phyloP scores from a whole-genome alignment of 257 asterid genomes.

The Nyctanthes arbortristis region DNA sequence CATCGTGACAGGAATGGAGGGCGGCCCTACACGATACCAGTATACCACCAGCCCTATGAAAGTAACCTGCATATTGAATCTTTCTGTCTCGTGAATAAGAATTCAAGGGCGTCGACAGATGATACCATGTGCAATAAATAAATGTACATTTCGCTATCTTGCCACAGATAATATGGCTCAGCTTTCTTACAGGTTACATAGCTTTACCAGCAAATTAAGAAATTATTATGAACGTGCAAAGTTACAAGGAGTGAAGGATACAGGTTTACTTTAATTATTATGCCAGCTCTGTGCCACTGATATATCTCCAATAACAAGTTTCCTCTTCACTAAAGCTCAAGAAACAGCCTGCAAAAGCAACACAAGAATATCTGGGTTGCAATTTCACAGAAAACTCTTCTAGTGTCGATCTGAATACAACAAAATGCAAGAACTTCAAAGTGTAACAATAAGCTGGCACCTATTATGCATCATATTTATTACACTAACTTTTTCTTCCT shows the following conservation, averaged over 20 bases:
- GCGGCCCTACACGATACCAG: background rate
- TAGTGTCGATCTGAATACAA: background rate
- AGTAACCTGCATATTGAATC: background rate
- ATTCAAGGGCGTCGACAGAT: background rate
- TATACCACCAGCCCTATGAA: background rate
- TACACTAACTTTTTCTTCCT: background rate
- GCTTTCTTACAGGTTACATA: slow-evolving; percentile 8
- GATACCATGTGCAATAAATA: background rate
- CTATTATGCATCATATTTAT: background rate
- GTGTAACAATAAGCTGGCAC: background rate
- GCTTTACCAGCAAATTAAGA: slow-evolving; percentile 3
- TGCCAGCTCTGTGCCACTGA: no score
- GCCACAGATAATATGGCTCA: slow-evolving; percentile 5
- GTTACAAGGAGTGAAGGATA: background rate
- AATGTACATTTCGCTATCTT: background rate
- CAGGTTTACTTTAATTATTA: background rate
- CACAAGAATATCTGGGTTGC: background rate
- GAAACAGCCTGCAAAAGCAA: background rate
- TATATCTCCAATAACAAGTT: background rate
- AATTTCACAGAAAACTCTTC: background rate
- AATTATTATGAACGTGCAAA: background rate
- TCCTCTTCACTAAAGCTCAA: background rate
- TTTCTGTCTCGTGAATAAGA: slow-evolving; percentile 2
- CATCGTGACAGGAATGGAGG: background rate
- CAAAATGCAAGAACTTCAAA: background rate